Conservation (phyloP, 148 eudicot species). For the Tetragonia tetragonoides region DNA sequence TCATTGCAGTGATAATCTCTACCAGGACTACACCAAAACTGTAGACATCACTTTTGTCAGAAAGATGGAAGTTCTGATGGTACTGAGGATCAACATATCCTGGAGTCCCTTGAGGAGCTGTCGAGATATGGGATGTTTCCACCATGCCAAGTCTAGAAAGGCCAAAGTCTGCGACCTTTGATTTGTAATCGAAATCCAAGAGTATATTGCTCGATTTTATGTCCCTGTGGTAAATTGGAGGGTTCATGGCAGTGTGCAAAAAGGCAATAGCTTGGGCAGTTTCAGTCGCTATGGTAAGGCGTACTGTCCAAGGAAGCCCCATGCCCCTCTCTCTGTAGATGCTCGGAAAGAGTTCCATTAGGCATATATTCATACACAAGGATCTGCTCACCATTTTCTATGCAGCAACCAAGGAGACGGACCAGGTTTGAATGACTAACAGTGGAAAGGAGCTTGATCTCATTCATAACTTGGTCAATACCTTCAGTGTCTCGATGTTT, state of each 20-base stretch:
- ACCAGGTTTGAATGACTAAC: slow-evolving; percentile 90
- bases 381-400: slow-evolving; percentile 81
- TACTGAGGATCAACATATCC: slow-evolving; percentile 86
- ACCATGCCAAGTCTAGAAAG: slow-evolving; percentile 75
- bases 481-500: slow-evolving; percentile 62
- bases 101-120: slow-evolving; percentile 90
- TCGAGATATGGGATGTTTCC: slow-evolving; percentile 72
- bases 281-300: slow-evolving; percentile 71
- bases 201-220: slow-evolving; percentile 80
- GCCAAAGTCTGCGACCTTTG: slow-evolving; percentile 87
- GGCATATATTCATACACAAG: slow-evolving; percentile 90
- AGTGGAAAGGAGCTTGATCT: slow-evolving; percentile 76
- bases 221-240: slow-evolving; percentile 84
- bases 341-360: slow-evolving; percentile 78
- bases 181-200: slow-evolving; percentile 47
- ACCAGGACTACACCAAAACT: slow-evolving; percentile 85
- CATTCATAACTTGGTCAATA: slow-evolving; percentile 87
- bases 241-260: slow-evolving; percentile 69
- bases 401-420: slow-evolving; percentile 86
- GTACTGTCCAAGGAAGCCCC: slow-evolving; percentile 67
- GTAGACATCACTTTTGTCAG: slow-evolving; percentile 87
- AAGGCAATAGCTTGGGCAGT: slow-evolving; percentile 77
- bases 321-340: slow-evolving; percentile 76
- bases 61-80: slow-evolving; percentile 79
- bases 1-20: slow-evolving; percentile 75